These are phyloP conservation scores for Podaxis mareebaensis DNA, from an alignment of 768 basidiomycete species.

Conservation along the genomic window DNA sequence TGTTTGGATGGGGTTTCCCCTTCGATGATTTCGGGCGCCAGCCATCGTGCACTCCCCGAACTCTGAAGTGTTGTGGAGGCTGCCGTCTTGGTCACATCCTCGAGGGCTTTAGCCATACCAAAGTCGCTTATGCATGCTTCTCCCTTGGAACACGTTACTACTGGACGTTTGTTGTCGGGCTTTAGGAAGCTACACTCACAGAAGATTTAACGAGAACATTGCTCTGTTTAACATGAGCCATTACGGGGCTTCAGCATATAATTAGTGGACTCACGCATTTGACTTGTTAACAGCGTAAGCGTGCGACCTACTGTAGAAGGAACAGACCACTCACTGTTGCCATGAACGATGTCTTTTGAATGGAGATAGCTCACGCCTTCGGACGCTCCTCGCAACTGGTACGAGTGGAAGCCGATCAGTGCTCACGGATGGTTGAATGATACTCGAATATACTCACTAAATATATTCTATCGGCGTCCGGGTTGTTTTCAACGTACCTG, in stretches of 20 bases:
- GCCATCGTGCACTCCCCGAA: slow-evolving; percentile 54
- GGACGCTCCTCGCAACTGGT: slow-evolving; percentile 53
- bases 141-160: slow-evolving; percentile 33
- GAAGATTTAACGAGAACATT: slow-evolving; percentile 61
- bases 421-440: background rate
- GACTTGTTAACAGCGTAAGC: slow-evolving; percentile 32
- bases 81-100: slow-evolving; percentile 52
- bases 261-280: slow-evolving; percentile 57
- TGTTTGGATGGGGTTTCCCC: slow-evolving; percentile 44
- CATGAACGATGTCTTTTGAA: slow-evolving; percentile 51
- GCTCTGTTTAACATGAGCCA: slow-evolving; percentile 32
- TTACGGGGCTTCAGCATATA: background rate
- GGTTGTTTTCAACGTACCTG: slow-evolving; percentile 42
- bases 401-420: background rate
- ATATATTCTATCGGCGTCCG: slow-evolving; percentile 37
- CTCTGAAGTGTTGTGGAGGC: slow-evolving; percentile 43
- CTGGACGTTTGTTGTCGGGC: background rate
- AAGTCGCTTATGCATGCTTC: slow-evolving; percentile 63
- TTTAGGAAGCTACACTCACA: slow-evolving; percentile 28
- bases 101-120: slow-evolving; percentile 61
- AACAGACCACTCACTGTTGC: slow-evolving; percentile 47
- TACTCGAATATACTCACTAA: slow-evolving; percentile 36
- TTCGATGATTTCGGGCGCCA: slow-evolving; percentile 59
- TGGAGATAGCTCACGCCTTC: slow-evolving; percentile 61
- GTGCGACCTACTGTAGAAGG: slow-evolving; percentile 1